Evolutionary conservation across 805 yeast species (phyloP), one percentile per base, ranked within the genome.

Genomic region (Spathaspora girioi): DNA sequence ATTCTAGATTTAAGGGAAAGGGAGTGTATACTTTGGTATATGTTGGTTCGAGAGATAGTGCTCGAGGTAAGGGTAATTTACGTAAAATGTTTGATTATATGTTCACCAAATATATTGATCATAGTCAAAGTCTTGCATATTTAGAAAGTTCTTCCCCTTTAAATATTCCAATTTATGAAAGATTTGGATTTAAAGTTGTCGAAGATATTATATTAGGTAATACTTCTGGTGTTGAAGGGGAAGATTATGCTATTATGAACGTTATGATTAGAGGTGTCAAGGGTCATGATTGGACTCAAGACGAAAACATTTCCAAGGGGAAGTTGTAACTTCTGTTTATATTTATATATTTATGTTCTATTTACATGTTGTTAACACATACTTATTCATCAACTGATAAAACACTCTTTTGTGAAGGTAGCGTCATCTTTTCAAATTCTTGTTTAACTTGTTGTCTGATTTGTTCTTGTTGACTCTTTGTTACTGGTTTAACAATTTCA

Each of bases 401-500:
- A 12, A 58, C 61, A 63, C 76, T 70, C 62, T 73, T 79, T 54
- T 81, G 82, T 49, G 90, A 83, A 42, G 94, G 91, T 56, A 82
- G 68, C 8, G 76, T 62, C 56, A 75, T 70, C 5, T 77, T 71
- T 55, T 79, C 83, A 59, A 80, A 86, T 57, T 78, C 79, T 51
- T 69, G 69, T 56, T 76, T 77, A 4, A 83, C 85, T 50, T 71
- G 73, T 38, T 71, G 68, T 51, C 74, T 73, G 64, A 86, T 72
- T 48, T 73, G 76, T 45, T 70, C 73, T 60, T 81, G 87, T 69
- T 90, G 91, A 46, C 81, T 82, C 43, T 71, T 69, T 0, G 90
- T 82, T 58, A 91, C 75, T 18, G 86, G 87, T 57, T 79, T 83
- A 46, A 93, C 96, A 3, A 85, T 79, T 64, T 84, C 83, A 65